Evolutionary conservation across 768 basidiomycete genomes (phyloP).

Genomic region (Rubroboletus pulcherrimus): DNA sequence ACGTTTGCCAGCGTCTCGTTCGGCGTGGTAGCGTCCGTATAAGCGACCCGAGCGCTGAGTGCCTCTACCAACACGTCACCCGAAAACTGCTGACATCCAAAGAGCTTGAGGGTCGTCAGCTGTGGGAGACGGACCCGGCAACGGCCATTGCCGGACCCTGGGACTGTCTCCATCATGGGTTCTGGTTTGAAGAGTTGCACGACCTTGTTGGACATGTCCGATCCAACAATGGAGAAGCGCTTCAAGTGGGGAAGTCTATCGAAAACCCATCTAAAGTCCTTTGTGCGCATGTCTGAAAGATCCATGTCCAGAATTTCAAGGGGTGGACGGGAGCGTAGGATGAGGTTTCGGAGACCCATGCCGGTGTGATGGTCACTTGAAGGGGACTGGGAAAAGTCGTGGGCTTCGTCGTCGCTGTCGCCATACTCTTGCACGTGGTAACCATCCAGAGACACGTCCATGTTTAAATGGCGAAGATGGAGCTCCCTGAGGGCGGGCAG

Average conservation of each 20-base stretch:
- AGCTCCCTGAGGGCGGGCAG: slow-evolving; percentile 58
- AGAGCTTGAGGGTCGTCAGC: slow-evolving; percentile 49
- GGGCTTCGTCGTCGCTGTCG: slow-evolving; percentile 71
- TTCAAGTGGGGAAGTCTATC: slow-evolving; percentile 49
- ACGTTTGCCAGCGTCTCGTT: slow-evolving; percentile 26
- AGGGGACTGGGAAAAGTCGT: slow-evolving; percentile 73
- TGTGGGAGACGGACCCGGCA: slow-evolving; percentile 51
- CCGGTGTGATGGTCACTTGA: slow-evolving; percentile 76
- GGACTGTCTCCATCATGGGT: background rate
- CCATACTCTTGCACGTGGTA: slow-evolving; percentile 49
- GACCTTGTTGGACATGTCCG: slow-evolving; percentile 78
- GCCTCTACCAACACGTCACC: slow-evolving; percentile 56
- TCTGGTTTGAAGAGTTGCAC: slow-evolving; percentile 54
- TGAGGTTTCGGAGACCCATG: slow-evolving; percentile 69
- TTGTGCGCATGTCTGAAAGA: slow-evolving; percentile 79
- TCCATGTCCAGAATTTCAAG: slow-evolving; percentile 71
- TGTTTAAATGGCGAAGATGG: slow-evolving; percentile 63
- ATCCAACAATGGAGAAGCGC: slow-evolving; percentile 71
- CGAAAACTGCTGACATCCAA: slow-evolving; percentile 59
- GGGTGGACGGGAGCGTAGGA: slow-evolving; percentile 59
- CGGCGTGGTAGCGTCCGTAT: slow-evolving; percentile 32
- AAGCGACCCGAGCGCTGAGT: slow-evolving; percentile 44
- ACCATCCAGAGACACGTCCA: slow-evolving; percentile 41
- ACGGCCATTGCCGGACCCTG: slow-evolving; percentile 7
- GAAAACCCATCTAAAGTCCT: slow-evolving; percentile 72